phyloP scores from a whole-genome alignment of 2,329 filamentous ascomycete species.

The Cladorrhinum sp. region DNA sequence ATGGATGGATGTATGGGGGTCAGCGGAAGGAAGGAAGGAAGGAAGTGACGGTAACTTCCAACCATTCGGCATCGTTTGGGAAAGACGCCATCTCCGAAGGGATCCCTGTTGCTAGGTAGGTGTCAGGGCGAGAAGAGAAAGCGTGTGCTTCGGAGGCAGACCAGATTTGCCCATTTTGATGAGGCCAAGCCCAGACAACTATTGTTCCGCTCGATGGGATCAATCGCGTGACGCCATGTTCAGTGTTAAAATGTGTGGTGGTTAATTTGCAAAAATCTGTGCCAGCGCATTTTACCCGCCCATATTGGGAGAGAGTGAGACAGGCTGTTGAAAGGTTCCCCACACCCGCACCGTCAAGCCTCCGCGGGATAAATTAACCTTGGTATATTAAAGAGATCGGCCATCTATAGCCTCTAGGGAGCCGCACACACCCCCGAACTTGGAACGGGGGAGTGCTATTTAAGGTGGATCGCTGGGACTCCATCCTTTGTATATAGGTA shows the following conservation, averaged over 20 bases:
- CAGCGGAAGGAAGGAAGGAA: slow-evolving; percentile 15
- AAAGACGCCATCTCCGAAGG: too few relatives aligned
- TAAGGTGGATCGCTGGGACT: neutral
- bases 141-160: slow-evolving; percentile 17
- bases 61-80: too few relatives aligned
- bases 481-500: too few relatives aligned
- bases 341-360: slow-evolving; percentile 16
- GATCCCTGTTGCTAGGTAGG: too few relatives aligned
- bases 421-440: slow-evolving; percentile 22
- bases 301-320: slow-evolving; percentile 25
- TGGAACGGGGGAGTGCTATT: slow-evolving; percentile 3
- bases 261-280: slow-evolving; percentile 23
- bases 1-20: too few relatives aligned
- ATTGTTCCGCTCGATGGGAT: slow-evolving; percentile 19
- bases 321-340: slow-evolving; percentile 11
- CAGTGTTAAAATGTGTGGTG: slow-evolving; percentile 8
- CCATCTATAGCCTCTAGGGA: slow-evolving; percentile 22
- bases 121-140: slow-evolving; percentile 3
- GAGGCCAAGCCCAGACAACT: slow-evolving; percentile 14
- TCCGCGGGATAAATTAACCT: slow-evolving; percentile 27
- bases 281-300: slow-evolving; percentile 24
- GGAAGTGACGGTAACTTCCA: too few relatives aligned
- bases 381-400: slow-evolving; percentile 24
- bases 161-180: slow-evolving; percentile 7
- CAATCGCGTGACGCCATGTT: slow-evolving; percentile 26